These are phyloP conservation scores for Phytophthora sojae DNA, from an alignment of 352 stramenopile genomes.

Conservation along the genomic window DNA sequence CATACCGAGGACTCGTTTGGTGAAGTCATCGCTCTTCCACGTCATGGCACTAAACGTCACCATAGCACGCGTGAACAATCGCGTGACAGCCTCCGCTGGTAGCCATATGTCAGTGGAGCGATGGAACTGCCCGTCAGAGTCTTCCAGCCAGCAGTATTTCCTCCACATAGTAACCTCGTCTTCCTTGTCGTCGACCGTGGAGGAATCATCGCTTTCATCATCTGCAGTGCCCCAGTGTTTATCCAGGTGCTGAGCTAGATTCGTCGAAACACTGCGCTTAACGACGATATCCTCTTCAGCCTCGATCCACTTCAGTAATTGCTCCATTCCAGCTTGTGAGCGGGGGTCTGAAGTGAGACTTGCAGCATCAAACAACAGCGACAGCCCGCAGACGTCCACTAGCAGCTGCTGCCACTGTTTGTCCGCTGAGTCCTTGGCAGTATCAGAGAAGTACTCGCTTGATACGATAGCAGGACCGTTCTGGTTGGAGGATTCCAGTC, in stretches of 20 bases:
- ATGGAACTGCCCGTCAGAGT: conserved; percentile 50
- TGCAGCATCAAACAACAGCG: conserved; percentile 45
- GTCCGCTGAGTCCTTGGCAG: conserved; percentile 12
- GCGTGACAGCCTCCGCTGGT: conserved; percentile 33
- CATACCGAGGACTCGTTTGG: conserved; percentile 49
- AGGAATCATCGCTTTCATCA: conserved; percentile 3
- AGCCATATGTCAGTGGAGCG: conserved; percentile 55
- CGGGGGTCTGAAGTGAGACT: conserved; percentile 21
- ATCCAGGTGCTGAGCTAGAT: conserved; percentile 56
- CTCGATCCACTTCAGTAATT: conserved; percentile 61
- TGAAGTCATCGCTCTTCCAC: conserved; percentile 51
- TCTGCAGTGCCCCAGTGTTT: conserved; percentile 39
- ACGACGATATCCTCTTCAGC: conserved; percentile 35
- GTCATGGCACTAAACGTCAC: conserved; percentile 48
- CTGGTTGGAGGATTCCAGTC: conserved; percentile 10
- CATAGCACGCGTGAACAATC: conserved; percentile 55
- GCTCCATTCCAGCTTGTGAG: conserved; percentile 32
- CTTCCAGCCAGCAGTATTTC: conserved; percentile 47
- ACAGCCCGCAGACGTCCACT: conserved; percentile 50
- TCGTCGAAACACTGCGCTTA: conserved; percentile 53
- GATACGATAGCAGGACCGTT: conserved; percentile 25
- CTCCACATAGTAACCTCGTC: conserved; percentile 31
- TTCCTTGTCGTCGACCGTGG: conserved; percentile 17
- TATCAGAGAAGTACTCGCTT: conserved; percentile 24
- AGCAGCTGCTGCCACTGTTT: conserved; percentile 44